Conservation (phyloP, 2,329 filamentous ascomycete genomes). For the Botryotinia globosa region DNA sequence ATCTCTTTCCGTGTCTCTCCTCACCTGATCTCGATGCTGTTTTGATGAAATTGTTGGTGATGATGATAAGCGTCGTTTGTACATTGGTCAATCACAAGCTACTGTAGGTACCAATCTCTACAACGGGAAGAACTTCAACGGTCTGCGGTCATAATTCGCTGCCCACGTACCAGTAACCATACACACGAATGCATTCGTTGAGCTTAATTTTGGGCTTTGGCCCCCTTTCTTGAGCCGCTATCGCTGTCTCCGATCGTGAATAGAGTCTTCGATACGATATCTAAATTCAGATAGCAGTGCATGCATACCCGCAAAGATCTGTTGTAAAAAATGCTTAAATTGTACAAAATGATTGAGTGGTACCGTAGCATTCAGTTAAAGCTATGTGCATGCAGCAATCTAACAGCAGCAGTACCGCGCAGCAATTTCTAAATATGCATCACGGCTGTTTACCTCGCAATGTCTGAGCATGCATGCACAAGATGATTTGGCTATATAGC, state of each 20-base stretch:
- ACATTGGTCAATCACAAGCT: constrained; percentile 13
- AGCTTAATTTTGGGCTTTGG: neutral
- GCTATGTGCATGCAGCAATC: constrained; percentile 12
- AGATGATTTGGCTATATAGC: constrained; percentile 5
- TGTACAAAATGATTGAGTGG: neutral
- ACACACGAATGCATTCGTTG: neutral
- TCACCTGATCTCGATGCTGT: neutral
- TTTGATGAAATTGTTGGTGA: neutral
- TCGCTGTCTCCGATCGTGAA: constrained; percentile 1
- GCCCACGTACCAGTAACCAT: neutral
- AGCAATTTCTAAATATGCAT: constrained; percentile 8
- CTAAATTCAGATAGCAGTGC: constrained; percentile 13
- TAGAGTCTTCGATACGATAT: neutral
- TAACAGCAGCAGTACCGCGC: neutral
- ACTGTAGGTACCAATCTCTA: constrained; percentile 4
- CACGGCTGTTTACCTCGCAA: constrained; percentile 3
- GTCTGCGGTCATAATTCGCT: neutral
- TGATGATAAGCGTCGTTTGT: constrained; percentile 14
- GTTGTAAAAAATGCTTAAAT: neutral
- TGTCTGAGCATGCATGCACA: neutral
- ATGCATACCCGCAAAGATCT: constrained; percentile 14
- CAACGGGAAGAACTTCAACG: constrained; percentile 3
- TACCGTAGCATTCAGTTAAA: neutral
- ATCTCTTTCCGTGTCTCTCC: neutral
- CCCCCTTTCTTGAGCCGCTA: neutral